phyloP scores from a whole-genome alignment of 306 rosid species.

The cucumber (Cucumis sativus) region Cucumber_9930_V3 NC_026660.2:27039501-27040000 shows the following conservation, averaged over 20 bases:
- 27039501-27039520: background rate
- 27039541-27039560: background rate
- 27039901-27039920: slow-evolving; percentile 50
- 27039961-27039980: slow-evolving; percentile 71
- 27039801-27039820: slow-evolving; percentile 81
- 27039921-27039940: slow-evolving; percentile 81
- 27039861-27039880: slow-evolving; percentile 79
- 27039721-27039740: slow-evolving; percentile 75
- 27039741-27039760: slow-evolving; percentile 90
- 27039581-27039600: background rate
- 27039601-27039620: background rate
- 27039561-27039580: background rate
- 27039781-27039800: slow-evolving; percentile 69
- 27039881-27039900: slow-evolving; percentile 82
- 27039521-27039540: background rate
- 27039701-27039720: slow-evolving; percentile 89
- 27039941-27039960: slow-evolving; percentile 91
- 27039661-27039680: slow-evolving; percentile 60
- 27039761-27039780: slow-evolving; percentile 95
- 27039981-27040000: slow-evolving; percentile 65
- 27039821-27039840: slow-evolving; percentile 80
- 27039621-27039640: background rate
- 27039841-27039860: slow-evolving; percentile 90
- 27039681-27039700: slow-evolving; percentile 94
- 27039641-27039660: slow-evolving; percentile 34